These are phyloP conservation scores for Plasmodium berghei DNA, from an alignment of 169 alveolate genomes.

Conservation along the genomic window DNA sequence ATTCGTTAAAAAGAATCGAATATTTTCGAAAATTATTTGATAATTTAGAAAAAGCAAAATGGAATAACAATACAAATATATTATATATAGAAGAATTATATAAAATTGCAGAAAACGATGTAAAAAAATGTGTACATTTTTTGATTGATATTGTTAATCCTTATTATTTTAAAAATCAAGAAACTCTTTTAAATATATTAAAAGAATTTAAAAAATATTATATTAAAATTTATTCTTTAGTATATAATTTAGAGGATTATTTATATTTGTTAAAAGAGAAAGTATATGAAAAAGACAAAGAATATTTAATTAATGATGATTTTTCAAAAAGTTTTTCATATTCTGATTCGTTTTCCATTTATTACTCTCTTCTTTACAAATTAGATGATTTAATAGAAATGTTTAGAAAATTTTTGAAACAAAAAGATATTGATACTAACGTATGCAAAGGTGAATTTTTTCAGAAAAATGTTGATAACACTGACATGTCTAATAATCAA, in stretches of 20 bases:
- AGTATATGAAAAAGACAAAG: slow-evolving; percentile 15
- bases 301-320: slow-evolving; percentile 33
- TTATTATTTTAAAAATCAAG: slow-evolving; percentile 42
- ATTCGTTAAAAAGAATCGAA: slow-evolving; percentile 21
- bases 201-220: slow-evolving; percentile 57
- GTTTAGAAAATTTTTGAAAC: slow-evolving; percentile 7
- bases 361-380: slow-evolving; percentile 29
- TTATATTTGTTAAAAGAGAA: slow-evolving; percentile 58
- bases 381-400: slow-evolving; percentile 54
- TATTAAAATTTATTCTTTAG: slow-evolving; percentile 23
- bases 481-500: background rate
- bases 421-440: background rate
- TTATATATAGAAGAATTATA: slow-evolving; percentile 50
- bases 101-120: slow-evolving; percentile 53
- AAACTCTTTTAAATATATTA: slow-evolving; percentile 12
- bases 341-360: slow-evolving; percentile 45
- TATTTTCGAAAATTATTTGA: slow-evolving; percentile 38
- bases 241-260: slow-evolving; percentile 60
- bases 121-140: slow-evolving; percentile 34
- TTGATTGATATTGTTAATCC: slow-evolving; percentile 53
- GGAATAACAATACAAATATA: slow-evolving; percentile 33
- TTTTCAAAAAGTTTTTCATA: slow-evolving; percentile 22
- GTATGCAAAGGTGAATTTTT: background rate
- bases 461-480: background rate
- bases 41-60: slow-evolving; percentile 33